phyloP scores from a whole-genome alignment of 225 moss, liverwort and hornwort species.

The Antitrichia curtipendula region DNA sequence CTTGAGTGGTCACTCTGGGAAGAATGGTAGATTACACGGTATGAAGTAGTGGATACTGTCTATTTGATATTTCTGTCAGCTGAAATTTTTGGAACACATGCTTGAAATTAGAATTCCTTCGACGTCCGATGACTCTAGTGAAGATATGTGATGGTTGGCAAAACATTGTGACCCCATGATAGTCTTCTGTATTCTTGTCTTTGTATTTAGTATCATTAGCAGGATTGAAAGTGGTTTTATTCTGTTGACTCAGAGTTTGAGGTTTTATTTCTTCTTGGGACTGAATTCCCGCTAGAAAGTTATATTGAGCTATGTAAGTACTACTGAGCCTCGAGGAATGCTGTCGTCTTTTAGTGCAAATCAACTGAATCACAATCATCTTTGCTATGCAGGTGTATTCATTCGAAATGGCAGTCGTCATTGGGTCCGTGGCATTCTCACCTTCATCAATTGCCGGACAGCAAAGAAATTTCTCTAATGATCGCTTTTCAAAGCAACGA shows the following conservation, averaged over 20 bases:
- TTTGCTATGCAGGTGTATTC: not conserved
- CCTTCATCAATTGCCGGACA: constrained; percentile 10
- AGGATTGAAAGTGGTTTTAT: not conserved
- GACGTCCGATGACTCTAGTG: not conserved
- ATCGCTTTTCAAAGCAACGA: constrained; percentile 3
- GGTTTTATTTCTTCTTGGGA: not conserved
- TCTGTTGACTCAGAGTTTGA: not conserved
- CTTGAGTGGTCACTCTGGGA: not conserved
- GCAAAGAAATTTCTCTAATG: not conserved
- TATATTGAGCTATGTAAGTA: not conserved
- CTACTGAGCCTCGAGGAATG: not conserved
- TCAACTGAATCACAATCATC: not conserved
- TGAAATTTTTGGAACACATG: not conserved
- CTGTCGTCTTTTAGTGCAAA: not conserved
- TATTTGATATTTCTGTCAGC: not conserved
- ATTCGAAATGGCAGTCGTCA: constrained; percentile 15
- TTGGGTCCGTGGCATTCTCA: constrained; percentile 8
- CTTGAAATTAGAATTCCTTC: not conserved
- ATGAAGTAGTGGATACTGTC: not conserved
- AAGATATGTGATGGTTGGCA: not conserved
- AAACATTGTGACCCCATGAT: not conserved
- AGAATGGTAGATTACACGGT: not conserved
- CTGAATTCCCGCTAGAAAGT: no score
- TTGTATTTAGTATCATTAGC: not conserved
- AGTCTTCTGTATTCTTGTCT: not conserved